These are phyloP conservation scores for Suillus clintonianus DNA, from an alignment of 768 basidiomycete genomes.

Conservation along the genomic window DNA sequence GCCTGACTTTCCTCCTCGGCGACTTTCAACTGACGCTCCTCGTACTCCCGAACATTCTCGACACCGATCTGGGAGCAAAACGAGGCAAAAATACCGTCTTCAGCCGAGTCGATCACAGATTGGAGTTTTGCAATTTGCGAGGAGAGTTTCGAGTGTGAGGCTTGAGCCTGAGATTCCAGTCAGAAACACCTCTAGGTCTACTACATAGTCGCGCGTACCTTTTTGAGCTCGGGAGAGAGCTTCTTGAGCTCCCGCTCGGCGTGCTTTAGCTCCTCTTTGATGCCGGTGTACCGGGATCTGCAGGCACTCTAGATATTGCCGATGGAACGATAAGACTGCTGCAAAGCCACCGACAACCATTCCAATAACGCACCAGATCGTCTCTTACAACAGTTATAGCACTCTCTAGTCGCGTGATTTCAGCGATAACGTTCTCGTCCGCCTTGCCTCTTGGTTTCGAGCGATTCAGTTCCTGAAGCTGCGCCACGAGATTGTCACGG, in stretches of 20 bases:
- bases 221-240: conserved; percentile 67
- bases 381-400: conserved; percentile 75
- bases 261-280: conserved; percentile 85
- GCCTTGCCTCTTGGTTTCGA: conserved; percentile 81
- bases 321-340: neutral
- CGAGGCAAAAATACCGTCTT: conserved; percentile 71
- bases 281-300: conserved; percentile 71
- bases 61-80: conserved; percentile 86
- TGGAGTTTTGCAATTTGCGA: conserved; percentile 56
- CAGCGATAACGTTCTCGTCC: conserved; percentile 76
- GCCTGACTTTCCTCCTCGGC: conserved; percentile 89
- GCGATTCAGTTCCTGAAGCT: conserved; percentile 83
- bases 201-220: conserved; percentile 42
- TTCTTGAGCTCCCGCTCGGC: conserved; percentile 70
- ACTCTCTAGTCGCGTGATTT: conserved; percentile 79
- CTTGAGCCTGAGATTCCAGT: conserved; percentile 47
- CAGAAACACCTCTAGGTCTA: neutral
- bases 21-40: conserved; percentile 85
- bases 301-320: conserved; percentile 59
- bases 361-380: conserved; percentile 63
- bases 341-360: neutral
- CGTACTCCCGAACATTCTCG: conserved; percentile 86
- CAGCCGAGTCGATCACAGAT: conserved; percentile 68
- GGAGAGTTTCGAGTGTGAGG: conserved; percentile 51
- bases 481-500: conserved; percentile 68